Conservation (phyloP, 192 early-diverging fungal genomes). For the Chytriomyces sp. region DNA sequence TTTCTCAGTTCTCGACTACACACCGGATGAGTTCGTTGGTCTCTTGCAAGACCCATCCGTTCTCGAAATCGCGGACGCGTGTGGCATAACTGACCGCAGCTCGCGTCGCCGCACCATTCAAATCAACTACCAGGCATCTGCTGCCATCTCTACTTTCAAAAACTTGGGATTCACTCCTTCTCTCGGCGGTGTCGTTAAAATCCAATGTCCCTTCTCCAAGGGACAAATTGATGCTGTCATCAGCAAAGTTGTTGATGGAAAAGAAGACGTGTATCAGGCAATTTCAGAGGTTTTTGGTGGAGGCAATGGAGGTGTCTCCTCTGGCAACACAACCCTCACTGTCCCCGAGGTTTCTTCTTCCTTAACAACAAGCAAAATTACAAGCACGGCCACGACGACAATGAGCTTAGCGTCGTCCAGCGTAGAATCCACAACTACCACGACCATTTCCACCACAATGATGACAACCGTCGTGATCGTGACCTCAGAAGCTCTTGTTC, state of each 20-base stretch:
- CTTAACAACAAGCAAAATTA: no score
- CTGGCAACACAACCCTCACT: background rate
- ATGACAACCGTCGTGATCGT: no score
- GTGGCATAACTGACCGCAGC: slow-evolving; percentile 15
- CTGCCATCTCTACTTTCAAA: background rate
- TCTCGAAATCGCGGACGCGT: slow-evolving; percentile 11
- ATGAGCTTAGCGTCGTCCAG: no score
- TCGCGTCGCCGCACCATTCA: background rate
- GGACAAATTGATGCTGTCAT: slow-evolving; percentile 16
- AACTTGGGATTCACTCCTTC: background rate
- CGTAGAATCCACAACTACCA: background rate
- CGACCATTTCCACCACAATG: background rate
- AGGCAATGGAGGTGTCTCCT: background rate
- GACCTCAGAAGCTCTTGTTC: no score
- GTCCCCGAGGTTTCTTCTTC: background rate
- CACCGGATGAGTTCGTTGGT: slow-evolving; percentile 16
- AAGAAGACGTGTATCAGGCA: background rate
- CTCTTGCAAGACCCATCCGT: slow-evolving; percentile 24
- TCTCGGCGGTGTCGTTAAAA: background rate
- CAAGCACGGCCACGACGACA: no score
- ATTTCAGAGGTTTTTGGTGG: slow-evolving; percentile 10
- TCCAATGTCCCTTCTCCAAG: slow-evolving; percentile 23
- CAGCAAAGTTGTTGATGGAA: background rate
- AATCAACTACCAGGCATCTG: slow-evolving; percentile 12
- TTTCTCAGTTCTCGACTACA: slow-evolving; percentile 27